These are phyloP conservation scores for Xylaria sp. DNA, from an alignment of 2,329 filamentous ascomycete species.

Conservation along the genomic window DNA sequence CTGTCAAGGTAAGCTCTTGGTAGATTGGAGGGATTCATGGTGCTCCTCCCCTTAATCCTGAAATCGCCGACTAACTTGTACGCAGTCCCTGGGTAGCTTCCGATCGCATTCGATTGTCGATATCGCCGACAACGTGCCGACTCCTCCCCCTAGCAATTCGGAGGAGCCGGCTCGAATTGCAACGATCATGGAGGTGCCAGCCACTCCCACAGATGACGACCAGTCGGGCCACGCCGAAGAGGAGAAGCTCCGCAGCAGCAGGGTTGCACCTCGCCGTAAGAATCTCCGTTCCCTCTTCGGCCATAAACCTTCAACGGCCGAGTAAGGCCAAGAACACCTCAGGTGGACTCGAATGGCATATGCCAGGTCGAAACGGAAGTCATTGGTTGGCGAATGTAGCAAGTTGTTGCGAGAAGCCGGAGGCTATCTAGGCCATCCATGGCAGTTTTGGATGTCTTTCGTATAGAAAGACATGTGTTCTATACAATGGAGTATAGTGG, in stretches of 20 bases:
- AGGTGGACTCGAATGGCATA: neutral
- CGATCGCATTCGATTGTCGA: slow-evolving; percentile 26
- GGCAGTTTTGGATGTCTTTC: no score
- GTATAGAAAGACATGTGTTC: no score
- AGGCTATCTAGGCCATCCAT: no score
- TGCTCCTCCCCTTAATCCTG: neutral
- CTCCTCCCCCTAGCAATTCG: slow-evolving; percentile 28
- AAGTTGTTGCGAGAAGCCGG: no score
- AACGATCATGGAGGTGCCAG: slow-evolving; percentile 29
- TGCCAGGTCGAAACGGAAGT: neutral
- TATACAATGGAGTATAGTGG: no score
- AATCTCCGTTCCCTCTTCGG: slow-evolving; percentile 31
- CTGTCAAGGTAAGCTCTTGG: slow-evolving; percentile 25
- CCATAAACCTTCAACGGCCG: slow-evolving; percentile 7
- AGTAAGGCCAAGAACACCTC: slow-evolving; percentile 11
- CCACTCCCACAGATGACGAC: slow-evolving; percentile 29
- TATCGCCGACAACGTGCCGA: slow-evolving; percentile 24
- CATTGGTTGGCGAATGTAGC: neutral
- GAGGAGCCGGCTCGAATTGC: slow-evolving; percentile 28
- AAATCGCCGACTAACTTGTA: slow-evolving; percentile 18
- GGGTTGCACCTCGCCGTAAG: slow-evolving; percentile 27
- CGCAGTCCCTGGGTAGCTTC: slow-evolving; percentile 32
- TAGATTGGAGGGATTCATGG: neutral
- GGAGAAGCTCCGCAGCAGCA: slow-evolving; percentile 21
- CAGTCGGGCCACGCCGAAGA: slow-evolving; percentile 17